Evolutionary conservation across 441 rosid genomes (phyloP), one percentile per base, ranked within the genome.

Genomic region (Rhodomyrtus psidioides): DNA sequence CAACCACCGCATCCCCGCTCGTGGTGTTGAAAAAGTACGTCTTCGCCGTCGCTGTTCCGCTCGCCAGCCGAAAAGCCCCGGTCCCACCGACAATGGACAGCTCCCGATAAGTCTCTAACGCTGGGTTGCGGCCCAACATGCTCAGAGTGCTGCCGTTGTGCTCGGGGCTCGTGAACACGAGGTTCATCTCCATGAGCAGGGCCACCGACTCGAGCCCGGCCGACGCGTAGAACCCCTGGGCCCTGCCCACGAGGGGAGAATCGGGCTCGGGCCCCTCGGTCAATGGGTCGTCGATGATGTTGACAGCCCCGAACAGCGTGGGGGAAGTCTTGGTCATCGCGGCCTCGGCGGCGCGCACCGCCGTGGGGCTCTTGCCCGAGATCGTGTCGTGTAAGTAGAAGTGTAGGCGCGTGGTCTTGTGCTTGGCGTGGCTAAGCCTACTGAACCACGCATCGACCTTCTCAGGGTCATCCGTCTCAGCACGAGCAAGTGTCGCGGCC

Each of bases 61-160:
- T 91, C 6, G 94, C 96, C 86, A 94, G 60, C 60, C 94, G 89
- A 90, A 95, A 92, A 53, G 91, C 21, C 5, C 98, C 98, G 3
- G 95, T 95, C 17, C 98, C 96, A 0, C 97, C 96, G 1, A 94
- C 94, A 54, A 96, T 88, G 6, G 98, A 94, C 98, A 96, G 86
- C 90, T 96, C 98, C 12, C 94, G 85, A n/a, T 88, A 86, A 0
- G 88, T 87, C 83, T 86, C 89, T 89, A 91, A 26, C 0, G 87
- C 95, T 3, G 93, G 81, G 60, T 94, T 95, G 91, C 83, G 88
- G 53, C 98, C 98, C 24, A 94, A 87, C 44, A 95, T 82, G 85
- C 94, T 93, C 24, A 94, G 76, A 65, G 93, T 90, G 88, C 98
- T 95, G n/a, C 95, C 93, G 56, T 93, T 92, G 86, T 93, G 93